phyloP scores from a whole-genome alignment of 768 basidiomycete genomes.

The Rhizopogon salebrosus region DNA sequence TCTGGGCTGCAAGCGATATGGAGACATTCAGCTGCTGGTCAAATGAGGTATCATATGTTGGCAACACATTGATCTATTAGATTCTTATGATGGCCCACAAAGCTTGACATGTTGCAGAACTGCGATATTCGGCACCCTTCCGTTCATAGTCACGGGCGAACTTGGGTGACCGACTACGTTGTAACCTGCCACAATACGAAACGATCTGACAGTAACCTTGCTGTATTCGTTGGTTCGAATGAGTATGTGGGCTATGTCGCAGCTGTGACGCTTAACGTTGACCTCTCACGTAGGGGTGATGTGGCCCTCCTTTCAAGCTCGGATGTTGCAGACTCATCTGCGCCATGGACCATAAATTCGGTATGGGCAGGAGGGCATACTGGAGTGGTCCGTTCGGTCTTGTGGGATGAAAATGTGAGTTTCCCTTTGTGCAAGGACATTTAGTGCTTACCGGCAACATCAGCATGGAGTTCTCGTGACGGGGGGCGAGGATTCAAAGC shows the following conservation, averaged over 20 bases:
- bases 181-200: constrained; percentile 42
- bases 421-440: neutral
- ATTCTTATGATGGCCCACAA: constrained; percentile 1
- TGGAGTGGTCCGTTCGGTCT: constrained; percentile 50
- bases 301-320: constrained; percentile 47
- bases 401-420: constrained; percentile 51
- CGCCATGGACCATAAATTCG: constrained; percentile 46
- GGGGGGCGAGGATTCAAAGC: constrained; percentile 47
- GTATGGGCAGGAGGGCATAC: constrained; percentile 52
- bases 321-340: constrained; percentile 29
- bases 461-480: constrained; percentile 40
- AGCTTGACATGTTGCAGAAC: constrained; percentile 58
- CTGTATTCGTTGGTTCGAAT: constrained; percentile 68
- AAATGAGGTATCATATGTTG: constrained; percentile 47
- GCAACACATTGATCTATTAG: neutral
- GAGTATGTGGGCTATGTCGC: constrained; percentile 39
- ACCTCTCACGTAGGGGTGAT: constrained; percentile 42
- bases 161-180: constrained; percentile 80
- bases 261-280: neutral
- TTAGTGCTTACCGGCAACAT: neutral
- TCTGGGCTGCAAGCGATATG: constrained; percentile 94
- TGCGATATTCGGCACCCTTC: constrained; percentile 64
- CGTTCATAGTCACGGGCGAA: constrained; percentile 46
- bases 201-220: constrained; percentile 27
- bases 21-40: constrained; percentile 89